Conservation (phyloP, 257 asterid genomes). For the Ehretia macrophylla region DNA sequence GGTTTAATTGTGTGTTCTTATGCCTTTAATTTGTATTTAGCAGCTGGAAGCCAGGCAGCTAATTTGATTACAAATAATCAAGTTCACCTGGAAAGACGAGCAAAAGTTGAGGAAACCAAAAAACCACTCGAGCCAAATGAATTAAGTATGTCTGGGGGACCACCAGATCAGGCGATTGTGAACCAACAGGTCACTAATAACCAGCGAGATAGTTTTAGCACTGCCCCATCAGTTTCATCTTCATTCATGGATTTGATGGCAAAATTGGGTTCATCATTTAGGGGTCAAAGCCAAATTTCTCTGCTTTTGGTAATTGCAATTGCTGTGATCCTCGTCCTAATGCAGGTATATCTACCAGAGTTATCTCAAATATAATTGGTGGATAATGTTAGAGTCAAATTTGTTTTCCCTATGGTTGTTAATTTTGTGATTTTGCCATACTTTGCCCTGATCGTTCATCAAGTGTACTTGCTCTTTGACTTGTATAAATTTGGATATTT, state of each 20-base stretch:
- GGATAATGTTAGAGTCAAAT: background rate
- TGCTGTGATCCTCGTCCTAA: constrained; percentile 64
- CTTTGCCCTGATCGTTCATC: no score
- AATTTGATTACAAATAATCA: constrained; percentile 34
- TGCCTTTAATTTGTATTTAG: constrained; percentile 1
- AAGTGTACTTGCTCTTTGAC: no score
- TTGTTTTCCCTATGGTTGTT: background rate
- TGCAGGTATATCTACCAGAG: constrained; percentile 62
- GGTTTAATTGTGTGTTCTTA: background rate
- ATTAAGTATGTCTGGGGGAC: constrained; percentile 21
- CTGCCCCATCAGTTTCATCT: constrained; percentile 34
- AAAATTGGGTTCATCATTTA: constrained; percentile 43
- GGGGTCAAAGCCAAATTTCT: constrained; percentile 48
- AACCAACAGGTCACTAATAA: constrained; percentile 32
- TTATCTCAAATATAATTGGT: background rate
- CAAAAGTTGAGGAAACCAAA: constrained; percentile 14
- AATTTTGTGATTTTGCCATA: background rate
- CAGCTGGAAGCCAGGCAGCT: constrained; percentile 28
- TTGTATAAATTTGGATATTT: no score
- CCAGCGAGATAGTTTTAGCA: constrained; percentile 23
- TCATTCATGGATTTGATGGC: constrained; percentile 29
- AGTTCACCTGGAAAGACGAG: constrained; percentile 23
- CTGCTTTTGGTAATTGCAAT: constrained; percentile 49
- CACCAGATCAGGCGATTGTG: constrained; percentile 26
- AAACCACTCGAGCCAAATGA: constrained; percentile 26